Evolutionary conservation across 306 rosid genomes (phyloP).

Genomic region (Sicyos edulis): DNA sequence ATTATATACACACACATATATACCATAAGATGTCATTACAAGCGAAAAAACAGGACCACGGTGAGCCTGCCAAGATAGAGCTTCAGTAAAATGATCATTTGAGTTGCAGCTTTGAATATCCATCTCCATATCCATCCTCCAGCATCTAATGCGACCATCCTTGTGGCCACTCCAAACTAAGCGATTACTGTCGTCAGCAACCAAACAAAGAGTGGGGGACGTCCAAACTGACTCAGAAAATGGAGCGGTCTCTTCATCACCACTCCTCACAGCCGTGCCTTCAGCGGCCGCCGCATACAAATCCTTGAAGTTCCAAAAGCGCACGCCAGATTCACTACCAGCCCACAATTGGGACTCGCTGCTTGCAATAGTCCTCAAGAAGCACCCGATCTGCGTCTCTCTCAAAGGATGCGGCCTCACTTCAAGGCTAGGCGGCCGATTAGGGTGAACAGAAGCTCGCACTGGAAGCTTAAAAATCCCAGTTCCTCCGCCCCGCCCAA

Average conservation of each 20-base stretch:
- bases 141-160: slow-evolving; percentile 79
- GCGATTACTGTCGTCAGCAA: slow-evolving; percentile 56
- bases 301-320: slow-evolving; percentile 64
- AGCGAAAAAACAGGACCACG: slow-evolving; percentile 46
- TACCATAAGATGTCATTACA: slow-evolving; percentile 41
- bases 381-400: slow-evolving; percentile 77
- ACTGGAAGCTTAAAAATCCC: slow-evolving; percentile 57
- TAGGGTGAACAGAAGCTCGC: slow-evolving; percentile 66
- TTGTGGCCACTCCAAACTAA: slow-evolving; percentile 83
- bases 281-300: slow-evolving; percentile 45
- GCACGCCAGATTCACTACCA: slow-evolving; percentile 56
- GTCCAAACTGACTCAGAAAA: slow-evolving; percentile 54
- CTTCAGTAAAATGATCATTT: slow-evolving; percentile 38
- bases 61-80: slow-evolving; percentile 47
- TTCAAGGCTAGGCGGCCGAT: slow-evolving; percentile 68
- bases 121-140: slow-evolving; percentile 64
- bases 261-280: slow-evolving; percentile 26
- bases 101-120: slow-evolving; percentile 4
- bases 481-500: slow-evolving; percentile 62
- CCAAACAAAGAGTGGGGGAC: slow-evolving; percentile 66
- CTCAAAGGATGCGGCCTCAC: slow-evolving; percentile 80
- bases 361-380: slow-evolving; percentile 52
- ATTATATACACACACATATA: background rate
- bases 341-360: slow-evolving; percentile 72
- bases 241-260: slow-evolving; percentile 69